Conservation (phyloP, 2,329 filamentous ascomycete genomes). For the Plenodomus lindquistii region DNA sequence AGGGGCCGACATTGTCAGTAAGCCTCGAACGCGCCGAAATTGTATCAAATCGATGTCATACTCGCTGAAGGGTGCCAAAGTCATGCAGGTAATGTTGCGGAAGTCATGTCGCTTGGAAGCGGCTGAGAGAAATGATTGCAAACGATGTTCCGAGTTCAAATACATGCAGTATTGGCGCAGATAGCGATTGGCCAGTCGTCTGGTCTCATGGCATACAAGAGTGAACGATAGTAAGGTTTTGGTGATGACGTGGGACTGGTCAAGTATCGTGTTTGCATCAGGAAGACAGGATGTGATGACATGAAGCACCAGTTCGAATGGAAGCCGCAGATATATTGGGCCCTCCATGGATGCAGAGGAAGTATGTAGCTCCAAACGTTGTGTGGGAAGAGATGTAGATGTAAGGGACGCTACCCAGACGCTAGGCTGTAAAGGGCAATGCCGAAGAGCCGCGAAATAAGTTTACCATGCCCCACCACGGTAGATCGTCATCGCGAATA, state of each 20-base stretch:
- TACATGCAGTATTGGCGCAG: too few relatives aligned
- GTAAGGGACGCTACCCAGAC: too few relatives aligned
- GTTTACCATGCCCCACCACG: neutral
- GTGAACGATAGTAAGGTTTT: neutral
- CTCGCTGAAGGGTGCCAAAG: too few relatives aligned
- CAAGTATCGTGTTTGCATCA: neutral
- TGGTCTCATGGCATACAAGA: neutral
- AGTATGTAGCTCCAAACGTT: too few relatives aligned
- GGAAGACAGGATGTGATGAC: neutral
- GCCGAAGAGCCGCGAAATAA: neutral
- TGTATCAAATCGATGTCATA: too few relatives aligned
- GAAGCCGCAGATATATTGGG: neutral
- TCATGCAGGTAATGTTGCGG: too few relatives aligned
- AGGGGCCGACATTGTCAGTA: too few relatives aligned
- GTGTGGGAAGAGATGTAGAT: too few relatives aligned
- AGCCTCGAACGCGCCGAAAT: too few relatives aligned
- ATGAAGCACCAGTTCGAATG: neutral
- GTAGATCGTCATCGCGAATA: neutral
- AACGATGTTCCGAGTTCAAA: neutral
- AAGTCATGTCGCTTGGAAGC: too few relatives aligned
- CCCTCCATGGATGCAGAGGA: neutral
- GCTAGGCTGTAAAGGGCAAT: neutral
- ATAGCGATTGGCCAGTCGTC: neutral
- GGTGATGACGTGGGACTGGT: neutral
- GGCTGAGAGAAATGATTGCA: too few relatives aligned